These are phyloP conservation scores for Pancytospora philotis DNA, from an alignment of 371 early-diverging fungal genomes.

Conservation along the genomic window DNA sequence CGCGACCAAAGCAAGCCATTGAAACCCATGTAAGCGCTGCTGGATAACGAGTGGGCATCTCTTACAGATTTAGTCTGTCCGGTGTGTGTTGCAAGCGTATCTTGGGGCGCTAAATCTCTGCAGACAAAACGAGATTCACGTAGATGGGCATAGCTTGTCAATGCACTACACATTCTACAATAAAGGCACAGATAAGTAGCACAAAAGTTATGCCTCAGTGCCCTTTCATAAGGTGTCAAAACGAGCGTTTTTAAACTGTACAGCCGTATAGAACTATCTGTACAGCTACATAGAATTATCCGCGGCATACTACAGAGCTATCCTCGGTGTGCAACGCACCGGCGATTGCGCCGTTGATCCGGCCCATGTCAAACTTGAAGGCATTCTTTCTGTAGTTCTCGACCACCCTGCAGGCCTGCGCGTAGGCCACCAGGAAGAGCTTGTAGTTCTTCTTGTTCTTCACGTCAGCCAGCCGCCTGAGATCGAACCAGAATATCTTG, in stretches of 20 bases:
- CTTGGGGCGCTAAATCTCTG: too few relatives aligned
- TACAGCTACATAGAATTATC: background rate
- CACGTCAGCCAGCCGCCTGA: slow-evolving; percentile 14
- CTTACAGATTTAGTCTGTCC: too few relatives aligned
- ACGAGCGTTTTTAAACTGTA: background rate
- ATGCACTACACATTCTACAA: background rate
- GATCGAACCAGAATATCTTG: slow-evolving; percentile 48
- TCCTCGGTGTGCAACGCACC: background rate
- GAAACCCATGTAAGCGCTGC: too few relatives aligned
- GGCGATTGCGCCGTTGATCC: background rate
- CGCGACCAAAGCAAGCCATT: too few relatives aligned
- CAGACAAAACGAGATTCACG: too few relatives aligned
- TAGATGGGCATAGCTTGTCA: too few relatives aligned
- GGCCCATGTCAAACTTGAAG: slow-evolving; percentile 25
- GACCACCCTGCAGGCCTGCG: background rate
- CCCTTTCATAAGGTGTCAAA: background rate
- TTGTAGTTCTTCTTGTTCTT: slow-evolving; percentile 16
- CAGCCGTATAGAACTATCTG: background rate
- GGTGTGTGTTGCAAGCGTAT: too few relatives aligned
- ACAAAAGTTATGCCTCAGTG: background rate
- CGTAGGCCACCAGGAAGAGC: slow-evolving; percentile 8
- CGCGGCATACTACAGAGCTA: background rate
- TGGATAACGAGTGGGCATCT: too few relatives aligned
- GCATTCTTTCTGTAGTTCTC: background rate
- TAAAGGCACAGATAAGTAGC: background rate